Percentiles rank a stretch among this genome's conserved stretches.
These are phyloP conservation scores for Antitrichia curtipendula DNA, from an alignment of 225 moss, liverwort and hornwort species.

Conservation along the genomic window DNA sequence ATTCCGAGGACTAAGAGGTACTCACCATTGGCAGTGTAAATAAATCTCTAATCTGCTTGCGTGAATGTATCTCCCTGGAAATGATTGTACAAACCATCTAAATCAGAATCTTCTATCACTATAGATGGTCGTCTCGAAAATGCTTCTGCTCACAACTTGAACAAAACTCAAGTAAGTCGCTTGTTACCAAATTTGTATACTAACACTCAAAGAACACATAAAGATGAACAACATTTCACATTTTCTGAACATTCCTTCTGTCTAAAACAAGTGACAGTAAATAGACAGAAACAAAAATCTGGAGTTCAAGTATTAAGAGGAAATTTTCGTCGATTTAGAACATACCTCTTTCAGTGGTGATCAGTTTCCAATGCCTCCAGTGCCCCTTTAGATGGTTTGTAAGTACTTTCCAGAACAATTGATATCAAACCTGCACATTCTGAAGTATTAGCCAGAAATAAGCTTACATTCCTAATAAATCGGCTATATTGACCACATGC, in stretches of 20 bases:
- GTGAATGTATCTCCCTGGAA: constrained; percentile 58
- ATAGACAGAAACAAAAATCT: neutral
- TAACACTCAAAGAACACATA: neutral
- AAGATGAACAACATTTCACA: neutral
- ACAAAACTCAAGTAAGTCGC: neutral
- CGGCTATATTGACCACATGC: neutral
- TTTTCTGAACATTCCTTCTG: neutral
- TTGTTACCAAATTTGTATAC: neutral
- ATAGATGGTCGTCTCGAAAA: constrained; percentile 40
- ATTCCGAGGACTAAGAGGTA: neutral
- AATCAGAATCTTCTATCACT: constrained; percentile 39
- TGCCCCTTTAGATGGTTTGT: constrained; percentile 26
- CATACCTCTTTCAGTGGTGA: constrained; percentile 66
- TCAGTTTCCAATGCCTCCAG: constrained; percentile 45
- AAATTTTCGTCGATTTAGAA: neutral
- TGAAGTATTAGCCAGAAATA: neutral
- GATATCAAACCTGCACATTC: constrained; percentile 45
- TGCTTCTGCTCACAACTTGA: constrained; percentile 28
- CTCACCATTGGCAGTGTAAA: constrained; percentile 55
- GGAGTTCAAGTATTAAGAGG: neutral
- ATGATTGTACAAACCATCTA: constrained; percentile 35
- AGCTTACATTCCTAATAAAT: neutral
- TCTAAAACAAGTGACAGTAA: neutral
- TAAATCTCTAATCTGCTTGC: constrained; percentile 59
- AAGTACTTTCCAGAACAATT: constrained; percentile 43